These are phyloP conservation scores for Aspergillus saccharolyticus DNA, from an alignment of 495 filamentous ascomycete genomes.

Conservation along the genomic window DNA sequence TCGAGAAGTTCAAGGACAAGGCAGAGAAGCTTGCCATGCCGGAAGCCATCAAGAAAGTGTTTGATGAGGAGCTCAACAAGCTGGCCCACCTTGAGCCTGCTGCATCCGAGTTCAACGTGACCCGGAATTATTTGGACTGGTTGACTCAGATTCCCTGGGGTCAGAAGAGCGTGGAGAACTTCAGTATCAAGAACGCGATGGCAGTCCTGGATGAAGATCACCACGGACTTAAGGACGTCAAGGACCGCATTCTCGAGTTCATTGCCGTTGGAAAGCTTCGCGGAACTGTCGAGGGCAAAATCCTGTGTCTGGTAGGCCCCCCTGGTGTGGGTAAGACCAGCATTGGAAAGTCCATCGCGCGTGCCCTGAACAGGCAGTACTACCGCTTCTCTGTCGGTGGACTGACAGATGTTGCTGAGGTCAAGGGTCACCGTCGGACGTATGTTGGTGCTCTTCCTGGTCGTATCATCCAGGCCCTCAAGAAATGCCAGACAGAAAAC, in stretches of 20 bases:
- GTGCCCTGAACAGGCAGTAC: conserved; percentile 90
- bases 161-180: conserved; percentile 92
- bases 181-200: conserved; percentile 86
- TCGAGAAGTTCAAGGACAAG: conserved; percentile 96
- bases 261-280: conserved; percentile 97
- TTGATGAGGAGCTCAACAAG: conserved; percentile 97
- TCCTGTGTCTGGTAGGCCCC: conserved; percentile 94
- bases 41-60: conserved; percentile 91
- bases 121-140: conserved; percentile 99
- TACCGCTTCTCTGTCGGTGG: conserved; percentile 98
- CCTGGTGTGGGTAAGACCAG: conserved; percentile 97
- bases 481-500: conserved; percentile 99
- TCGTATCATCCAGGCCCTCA: conserved; percentile 94
- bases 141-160: conserved; percentile 98
- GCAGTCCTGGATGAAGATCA: conserved; percentile 94
- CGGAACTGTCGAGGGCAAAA: conserved; percentile 97
- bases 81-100: conserved; percentile 90
- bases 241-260: conserved; percentile 97
- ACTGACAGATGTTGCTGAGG: conserved; percentile 96
- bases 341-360: conserved; percentile 96
- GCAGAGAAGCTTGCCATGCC: conserved; percentile 94
- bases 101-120: conserved; percentile 97
- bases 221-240: conserved; percentile 96
- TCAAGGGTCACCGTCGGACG: conserved; percentile 95
- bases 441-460: conserved; percentile 96